Evolutionary conservation across 2,329 filamentous ascomycete genomes (phyloP), one percentile per base, ranked within the genome.

Genomic region (Talaromyces sp.): DNA sequence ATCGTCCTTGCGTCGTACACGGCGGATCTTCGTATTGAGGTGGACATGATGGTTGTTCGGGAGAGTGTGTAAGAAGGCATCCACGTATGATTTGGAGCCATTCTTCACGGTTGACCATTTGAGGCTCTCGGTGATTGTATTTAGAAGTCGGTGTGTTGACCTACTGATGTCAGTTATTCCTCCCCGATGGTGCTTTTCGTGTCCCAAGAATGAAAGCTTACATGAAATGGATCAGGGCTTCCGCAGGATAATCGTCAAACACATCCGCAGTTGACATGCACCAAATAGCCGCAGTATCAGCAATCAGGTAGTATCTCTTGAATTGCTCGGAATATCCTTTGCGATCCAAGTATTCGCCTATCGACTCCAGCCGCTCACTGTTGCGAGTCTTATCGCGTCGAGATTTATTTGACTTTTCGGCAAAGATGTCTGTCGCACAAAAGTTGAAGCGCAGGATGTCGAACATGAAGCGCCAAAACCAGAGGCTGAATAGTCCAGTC

Each of bases 401-500:
- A 25, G 27, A 15, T 54, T 8, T 19, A 1, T 27, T 4, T n/a
- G 36, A 29, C 8, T 65, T 47, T 58, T 65, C 47, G 8, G 40
- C 27, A 19, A 62, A 51, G 6, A 65, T 65, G 5, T 61, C 58
- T 1, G 38, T 36, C 10, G 58, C 47, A 51, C 49, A 58, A 29
- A 61, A 31, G 25, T 65, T 65, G 49, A 65, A 62, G 1, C 49
- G 22, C 34, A 65, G 8, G 29, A 58, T 65, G 19, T 62, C 64
- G 40, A 65, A 65, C 34, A 58, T 38, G 58, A 65, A 38, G 3
- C 64, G 22, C 64, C 64, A 65, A n/a, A 65, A 61, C 49, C 38
- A 62, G 5, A n/a, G 64, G 6, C n/a, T 56, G 19, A 27, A 62
- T 19, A 65, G 49, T n/a, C 43, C 27, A 29, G 49, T 29, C 49